Conservation (phyloP, 352 stramenopile species). For the Globisporangium sylvaticum region DNA sequence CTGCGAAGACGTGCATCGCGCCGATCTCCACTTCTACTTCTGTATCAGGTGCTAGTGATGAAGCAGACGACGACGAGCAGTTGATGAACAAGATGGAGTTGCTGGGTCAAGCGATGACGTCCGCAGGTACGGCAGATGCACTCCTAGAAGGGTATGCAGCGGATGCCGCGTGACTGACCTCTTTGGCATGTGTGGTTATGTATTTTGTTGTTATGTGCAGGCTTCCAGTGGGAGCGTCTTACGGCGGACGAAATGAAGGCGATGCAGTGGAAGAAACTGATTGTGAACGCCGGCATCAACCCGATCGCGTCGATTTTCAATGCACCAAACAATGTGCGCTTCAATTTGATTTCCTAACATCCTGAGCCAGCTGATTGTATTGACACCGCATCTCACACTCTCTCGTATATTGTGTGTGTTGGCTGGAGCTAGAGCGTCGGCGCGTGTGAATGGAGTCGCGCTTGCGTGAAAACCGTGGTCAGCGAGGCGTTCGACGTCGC, state of each 20-base stretch:
- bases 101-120: slow-evolving; percentile 29
- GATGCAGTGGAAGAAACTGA: slow-evolving; percentile 73
- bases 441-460: slow-evolving; percentile 36
- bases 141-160: not conserved
- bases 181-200: not conserved
- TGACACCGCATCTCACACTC: too few species aligned
- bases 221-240: slow-evolving; percentile 42
- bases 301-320: slow-evolving; percentile 62
- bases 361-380: not conserved
- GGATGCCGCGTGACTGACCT: not conserved
- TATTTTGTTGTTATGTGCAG: slow-evolving; percentile 18
- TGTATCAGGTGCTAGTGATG: not conserved
- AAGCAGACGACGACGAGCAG: not conserved
- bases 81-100: slow-evolving; percentile 21
- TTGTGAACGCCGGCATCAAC: slow-evolving; percentile 82
- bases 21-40: slow-evolving; percentile 20
- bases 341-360: too few species aligned
- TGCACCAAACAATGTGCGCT: slow-evolving; percentile 41
- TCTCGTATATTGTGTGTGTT: not conserved
- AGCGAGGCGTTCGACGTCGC: slow-evolving; percentile 53
- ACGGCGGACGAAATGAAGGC: slow-evolving; percentile 39
- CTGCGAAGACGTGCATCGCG: slow-evolving; percentile 47
- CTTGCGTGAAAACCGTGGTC: slow-evolving; percentile 50
- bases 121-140: slow-evolving; percentile 27
- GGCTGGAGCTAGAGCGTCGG: slow-evolving; percentile 29